These are phyloP conservation scores for Candida maesae DNA, from an alignment of 805 yeast genomes.

Conservation along the genomic window DNA sequence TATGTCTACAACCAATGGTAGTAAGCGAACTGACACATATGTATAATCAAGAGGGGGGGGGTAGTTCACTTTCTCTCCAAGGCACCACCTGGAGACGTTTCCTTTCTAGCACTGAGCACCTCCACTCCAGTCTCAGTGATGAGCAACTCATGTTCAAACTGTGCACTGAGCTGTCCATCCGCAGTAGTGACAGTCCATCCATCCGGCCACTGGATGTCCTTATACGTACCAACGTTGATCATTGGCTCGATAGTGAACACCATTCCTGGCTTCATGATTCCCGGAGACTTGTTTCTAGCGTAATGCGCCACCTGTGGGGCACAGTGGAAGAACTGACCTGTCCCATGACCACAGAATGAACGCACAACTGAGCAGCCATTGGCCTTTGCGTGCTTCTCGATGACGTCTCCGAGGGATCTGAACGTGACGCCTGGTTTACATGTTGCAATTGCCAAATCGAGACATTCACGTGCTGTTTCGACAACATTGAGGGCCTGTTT, in stretches of 20 bases:
- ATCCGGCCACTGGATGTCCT: slow-evolving; percentile 92
- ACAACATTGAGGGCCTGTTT: slow-evolving; percentile 84
- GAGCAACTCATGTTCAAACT: slow-evolving; percentile 88
- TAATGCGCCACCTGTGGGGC: slow-evolving; percentile 94
- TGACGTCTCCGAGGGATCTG: slow-evolving; percentile 81
- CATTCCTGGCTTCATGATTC: slow-evolving; percentile 93
- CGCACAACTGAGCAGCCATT: slow-evolving; percentile 84
- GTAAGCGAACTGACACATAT: too few relatives aligned
- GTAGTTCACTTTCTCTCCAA: slow-evolving; percentile 46
- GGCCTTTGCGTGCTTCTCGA: slow-evolving; percentile 79
- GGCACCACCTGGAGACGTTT: slow-evolving; percentile 87
- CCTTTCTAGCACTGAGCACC: slow-evolving; percentile 77
- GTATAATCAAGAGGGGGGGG: too few relatives aligned
- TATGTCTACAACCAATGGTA: too few relatives aligned
- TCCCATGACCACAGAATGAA: slow-evolving; percentile 93
- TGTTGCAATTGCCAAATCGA: slow-evolving; percentile 74
- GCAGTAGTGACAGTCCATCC: slow-evolving; percentile 93
- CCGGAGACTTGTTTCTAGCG: slow-evolving; percentile 88
- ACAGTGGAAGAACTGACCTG: slow-evolving; percentile 80
- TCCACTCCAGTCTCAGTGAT: slow-evolving; percentile 95
- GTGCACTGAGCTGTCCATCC: slow-evolving; percentile 89
- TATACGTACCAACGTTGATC: slow-evolving; percentile 81
- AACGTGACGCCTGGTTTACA: slow-evolving; percentile 92
- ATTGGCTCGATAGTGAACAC: slow-evolving; percentile 97
- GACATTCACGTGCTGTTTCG: slow-evolving; percentile 85